These are phyloP conservation scores for Pseudoneurospora amorphoporcata DNA, from an alignment of 495 filamentous ascomycete species.

Conservation along the genomic window DNA sequence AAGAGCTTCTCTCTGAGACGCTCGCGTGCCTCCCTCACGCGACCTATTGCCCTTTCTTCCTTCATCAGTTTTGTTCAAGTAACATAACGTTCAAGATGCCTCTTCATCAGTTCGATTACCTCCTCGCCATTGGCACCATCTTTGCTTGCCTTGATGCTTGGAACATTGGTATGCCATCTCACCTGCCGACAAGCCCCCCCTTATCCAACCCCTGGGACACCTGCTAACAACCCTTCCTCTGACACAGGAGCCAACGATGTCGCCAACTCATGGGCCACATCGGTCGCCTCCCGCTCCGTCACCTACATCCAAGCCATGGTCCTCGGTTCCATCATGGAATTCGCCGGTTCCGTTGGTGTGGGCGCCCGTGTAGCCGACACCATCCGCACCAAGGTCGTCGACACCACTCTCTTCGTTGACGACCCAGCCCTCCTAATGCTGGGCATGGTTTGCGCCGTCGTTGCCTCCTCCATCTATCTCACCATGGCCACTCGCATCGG, in stretches of 20 bases:
- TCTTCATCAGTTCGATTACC: constrained; percentile 53
- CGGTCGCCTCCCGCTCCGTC: constrained; percentile 56
- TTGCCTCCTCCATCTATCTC: constrained; percentile 50
- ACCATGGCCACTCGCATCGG: constrained; percentile 43
- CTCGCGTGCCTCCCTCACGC: neutral
- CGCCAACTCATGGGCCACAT: constrained; percentile 64
- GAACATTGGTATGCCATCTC: constrained; percentile 44
- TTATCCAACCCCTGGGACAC: neutral
- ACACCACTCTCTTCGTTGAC: constrained; percentile 36
- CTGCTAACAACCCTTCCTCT: neutral
- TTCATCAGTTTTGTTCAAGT: neutral
- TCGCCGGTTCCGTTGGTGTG: constrained; percentile 54
- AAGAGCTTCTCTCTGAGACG: neutral
- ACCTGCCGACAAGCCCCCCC: neutral
- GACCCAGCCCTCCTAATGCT: constrained; percentile 48
- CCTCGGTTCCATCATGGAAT: constrained; percentile 55
- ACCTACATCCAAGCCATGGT: constrained; percentile 56
- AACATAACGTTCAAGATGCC: constrained; percentile 10
- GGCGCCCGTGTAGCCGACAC: constrained; percentile 54
- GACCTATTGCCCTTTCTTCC: neutral
- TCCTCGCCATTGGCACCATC: constrained; percentile 66
- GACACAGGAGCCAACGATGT: constrained; percentile 59
- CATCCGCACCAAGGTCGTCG: constrained; percentile 56
- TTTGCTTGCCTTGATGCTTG: constrained; percentile 67
- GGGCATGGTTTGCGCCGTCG: constrained; percentile 51